Evolutionary conservation across 257 asterid genomes (phyloP).

Genomic region (Nicotiana knightiana): DNA sequence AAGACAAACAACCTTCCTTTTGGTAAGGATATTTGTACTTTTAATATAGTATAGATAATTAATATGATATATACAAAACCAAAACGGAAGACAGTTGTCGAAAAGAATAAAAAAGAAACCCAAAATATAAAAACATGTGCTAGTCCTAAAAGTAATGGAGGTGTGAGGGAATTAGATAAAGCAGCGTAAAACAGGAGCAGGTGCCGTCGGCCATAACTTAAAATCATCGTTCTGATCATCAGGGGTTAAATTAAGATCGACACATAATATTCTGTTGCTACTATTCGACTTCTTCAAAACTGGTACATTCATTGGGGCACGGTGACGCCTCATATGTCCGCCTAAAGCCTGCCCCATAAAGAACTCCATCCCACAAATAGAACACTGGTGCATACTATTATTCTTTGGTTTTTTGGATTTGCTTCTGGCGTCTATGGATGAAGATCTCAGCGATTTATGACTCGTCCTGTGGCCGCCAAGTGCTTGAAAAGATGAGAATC

Average conservation of each 20-base stretch:
- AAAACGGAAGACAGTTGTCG: too few relatives aligned
- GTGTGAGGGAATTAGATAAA: neutral
- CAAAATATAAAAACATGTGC: too few relatives aligned
- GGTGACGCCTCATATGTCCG: slow-evolving; percentile 43
- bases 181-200: neutral
- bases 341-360: slow-evolving; percentile 35
- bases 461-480: slow-evolving; percentile 31
- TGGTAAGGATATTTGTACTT: too few relatives aligned
- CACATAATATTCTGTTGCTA: neutral
- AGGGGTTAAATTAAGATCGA: slow-evolving; percentile 32
- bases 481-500: slow-evolving; percentile 4
- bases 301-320: neutral
- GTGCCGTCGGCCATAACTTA: neutral
- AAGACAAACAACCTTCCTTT: too few relatives aligned
- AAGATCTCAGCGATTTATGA: slow-evolving; percentile 20
- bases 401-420: slow-evolving; percentile 4
- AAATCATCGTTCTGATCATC: slow-evolving; percentile 11
- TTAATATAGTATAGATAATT: too few relatives aligned
- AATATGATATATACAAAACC: too few relatives aligned
- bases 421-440: neutral
- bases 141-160: neutral
- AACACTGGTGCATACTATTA: slow-evolving; percentile 21
- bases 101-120: too few relatives aligned
- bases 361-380: slow-evolving; percentile 31
- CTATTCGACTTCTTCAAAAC: slow-evolving; percentile 19